Conservation (phyloP, 1,284 basidiomycete species). For the Heliocybe sulcata region DNA sequence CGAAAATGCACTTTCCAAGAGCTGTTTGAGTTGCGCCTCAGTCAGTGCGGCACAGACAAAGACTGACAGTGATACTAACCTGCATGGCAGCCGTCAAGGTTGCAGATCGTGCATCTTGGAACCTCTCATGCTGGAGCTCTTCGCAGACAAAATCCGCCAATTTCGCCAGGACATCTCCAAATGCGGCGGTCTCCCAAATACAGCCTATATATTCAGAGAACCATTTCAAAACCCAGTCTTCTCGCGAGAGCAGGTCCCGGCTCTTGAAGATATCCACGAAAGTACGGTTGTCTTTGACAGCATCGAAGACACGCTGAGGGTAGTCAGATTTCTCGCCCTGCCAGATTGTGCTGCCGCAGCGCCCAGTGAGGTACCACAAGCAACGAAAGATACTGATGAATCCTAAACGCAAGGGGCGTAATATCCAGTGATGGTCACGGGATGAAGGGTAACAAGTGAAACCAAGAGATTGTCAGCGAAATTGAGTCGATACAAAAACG, state of each 20-base stretch:
- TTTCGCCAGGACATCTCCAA: slow-evolving; percentile 63
- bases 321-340: slow-evolving; percentile 55
- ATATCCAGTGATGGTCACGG: background rate
- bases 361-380: slow-evolving; percentile 47
- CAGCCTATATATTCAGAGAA: slow-evolving; percentile 51
- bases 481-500: slow-evolving; percentile 8
- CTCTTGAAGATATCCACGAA: slow-evolving; percentile 46
- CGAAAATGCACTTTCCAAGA: background rate
- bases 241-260: slow-evolving; percentile 23
- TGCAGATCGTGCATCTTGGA: slow-evolving; percentile 46
- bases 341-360: slow-evolving; percentile 55
- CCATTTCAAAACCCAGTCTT: slow-evolving; percentile 44
- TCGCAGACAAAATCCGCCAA: slow-evolving; percentile 67
- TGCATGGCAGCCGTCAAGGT: slow-evolving; percentile 52
- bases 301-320: slow-evolving; percentile 70
- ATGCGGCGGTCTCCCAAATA: slow-evolving; percentile 41
- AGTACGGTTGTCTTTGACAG: slow-evolving; percentile 72
- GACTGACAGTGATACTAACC: slow-evolving; percentile 34
- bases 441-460: background rate
- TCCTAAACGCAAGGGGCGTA: slow-evolving; percentile 38
- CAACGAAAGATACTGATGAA: slow-evolving; percentile 58
- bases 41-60: too few relatives aligned
- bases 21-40: background rate
- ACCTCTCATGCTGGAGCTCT: slow-evolving; percentile 71
- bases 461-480: background rate